Evolutionary conservation across 345 rosid species (phyloP), one percentile per base, ranked within the genome.

Genomic region (Linum trigynum): DNA sequence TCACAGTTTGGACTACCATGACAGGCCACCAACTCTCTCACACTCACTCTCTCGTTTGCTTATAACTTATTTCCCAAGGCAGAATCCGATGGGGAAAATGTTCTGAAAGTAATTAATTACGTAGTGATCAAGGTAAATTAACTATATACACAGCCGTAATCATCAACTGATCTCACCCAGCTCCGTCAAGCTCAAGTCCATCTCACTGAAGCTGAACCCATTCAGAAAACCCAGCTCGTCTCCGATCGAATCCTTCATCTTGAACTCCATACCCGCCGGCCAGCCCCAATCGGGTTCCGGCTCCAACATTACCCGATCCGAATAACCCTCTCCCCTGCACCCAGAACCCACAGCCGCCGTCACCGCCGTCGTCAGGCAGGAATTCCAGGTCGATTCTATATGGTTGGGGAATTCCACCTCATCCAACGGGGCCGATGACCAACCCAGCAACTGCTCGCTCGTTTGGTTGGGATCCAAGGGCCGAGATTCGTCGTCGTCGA

Each of bases 251-350:
- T 64, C 78, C 53, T 48, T 15, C 53, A 7, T 45, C 64, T 78
- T 67, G 59, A 66, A 73, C 42, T 83, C 83, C 57, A 75, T 68
- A 73, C 79, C 63, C 88, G 89, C 76, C 14, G 86, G 75, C 56
- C 80, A 53, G 32, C 32, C 32, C 32, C 32, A 23, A 23, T 23
- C 32, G 32, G 32, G 32, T 23, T 23, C 32, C 32, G 32, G 32
- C 1, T 23, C 32, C 32, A 23, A 23, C 32, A 23, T 23, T 23
- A 23, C 32, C 32, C 32, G 32, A 23, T 23, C 32, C 32, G 32
- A 23, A 23, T 23, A 23, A 0, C 32, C 32, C 0, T 23, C 32
- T 23, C 32, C 32, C 32, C 32, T 23, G 32, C 32, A 23, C 32
- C 32, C 32, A 23, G 32, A 23, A 23, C 32, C 53, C 53, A 48